A percentile compares a stretch with the other conserved stretches of the same genome.
These are phyloP conservation scores for Alternaria sp. DNA, from an alignment of 2,329 filamentous ascomycete genomes.

Conservation along the genomic window DNA sequence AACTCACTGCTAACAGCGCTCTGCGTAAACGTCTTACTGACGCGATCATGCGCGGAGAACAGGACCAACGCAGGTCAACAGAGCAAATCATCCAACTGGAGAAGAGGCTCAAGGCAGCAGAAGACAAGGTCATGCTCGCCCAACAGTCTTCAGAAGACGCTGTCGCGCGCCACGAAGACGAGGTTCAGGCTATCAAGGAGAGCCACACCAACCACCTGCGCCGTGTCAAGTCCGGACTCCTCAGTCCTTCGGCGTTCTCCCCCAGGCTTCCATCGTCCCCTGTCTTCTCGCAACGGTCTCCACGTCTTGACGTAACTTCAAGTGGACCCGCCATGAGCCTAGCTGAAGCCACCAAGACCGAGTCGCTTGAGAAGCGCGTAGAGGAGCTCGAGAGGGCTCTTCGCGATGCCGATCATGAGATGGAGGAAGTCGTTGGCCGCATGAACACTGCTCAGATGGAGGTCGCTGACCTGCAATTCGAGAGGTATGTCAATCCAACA, in stretches of 20 bases:
- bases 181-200: conserved; percentile 76
- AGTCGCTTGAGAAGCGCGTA: conserved; percentile 77
- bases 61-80: conserved; percentile 79
- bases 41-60: conserved; percentile 82
- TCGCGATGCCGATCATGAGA: conserved; percentile 75
- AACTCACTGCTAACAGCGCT: conserved; percentile 77
- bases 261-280: conserved; percentile 68
- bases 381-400: conserved; percentile 84
- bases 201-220: conserved; percentile 78
- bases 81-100: conserved; percentile 85
- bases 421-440: conserved; percentile 80
- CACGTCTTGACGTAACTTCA: conserved; percentile 66
- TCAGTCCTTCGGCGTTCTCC: conserved; percentile 58
- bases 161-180: conserved; percentile 83
- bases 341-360: conserved; percentile 74
- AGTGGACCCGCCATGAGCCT: conserved; percentile 65
- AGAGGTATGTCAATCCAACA: conserved; percentile 53
- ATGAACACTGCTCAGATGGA: conserved; percentile 87
- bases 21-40: conserved; percentile 78
- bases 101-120: conserved; percentile 76
- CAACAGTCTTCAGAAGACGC: conserved; percentile 88
- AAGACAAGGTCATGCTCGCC: conserved; percentile 81
- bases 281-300: conserved; percentile 64
- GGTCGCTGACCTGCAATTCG: conserved; percentile 77
- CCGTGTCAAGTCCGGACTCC: conserved; percentile 65